Conservation (phyloP, 2,329 filamentous ascomycete species). For the Juglanconis juglandina region DNA sequence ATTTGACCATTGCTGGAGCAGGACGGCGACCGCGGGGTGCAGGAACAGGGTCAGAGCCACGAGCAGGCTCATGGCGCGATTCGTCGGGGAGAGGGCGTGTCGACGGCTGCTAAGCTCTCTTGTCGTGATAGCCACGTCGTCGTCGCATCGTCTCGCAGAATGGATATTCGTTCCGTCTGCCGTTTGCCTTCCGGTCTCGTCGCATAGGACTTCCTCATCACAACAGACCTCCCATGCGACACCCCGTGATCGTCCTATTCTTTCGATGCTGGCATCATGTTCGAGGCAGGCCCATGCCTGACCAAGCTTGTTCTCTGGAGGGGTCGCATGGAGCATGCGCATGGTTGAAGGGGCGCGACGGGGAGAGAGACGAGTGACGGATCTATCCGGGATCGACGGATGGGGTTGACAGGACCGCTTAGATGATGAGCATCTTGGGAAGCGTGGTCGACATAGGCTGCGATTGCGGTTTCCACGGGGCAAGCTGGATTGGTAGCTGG, state of each 20-base stretch:
- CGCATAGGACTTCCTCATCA: neutral
- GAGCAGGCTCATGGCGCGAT: constrained; percentile 30
- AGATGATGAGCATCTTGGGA: constrained; percentile 19
- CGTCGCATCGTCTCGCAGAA: neutral
- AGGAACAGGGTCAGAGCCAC: constrained; percentile 32
- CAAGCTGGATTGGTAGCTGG: neutral
- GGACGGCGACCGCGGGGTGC: constrained; percentile 52
- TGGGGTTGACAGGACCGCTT: constrained; percentile 8
- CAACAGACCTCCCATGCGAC: neutral
- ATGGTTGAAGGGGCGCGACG: constrained; percentile 12
- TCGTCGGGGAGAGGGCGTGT: neutral
- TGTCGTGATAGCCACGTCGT: neutral
- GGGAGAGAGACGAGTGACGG: constrained; percentile 5
- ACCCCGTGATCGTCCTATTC: neutral
- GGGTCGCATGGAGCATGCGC: constrained; percentile 13
- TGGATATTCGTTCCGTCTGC: neutral
- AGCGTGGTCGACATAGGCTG: constrained; percentile 8
- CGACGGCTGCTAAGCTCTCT: neutral
- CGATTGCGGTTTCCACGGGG: neutral
- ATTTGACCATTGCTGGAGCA: constrained; percentile 75
- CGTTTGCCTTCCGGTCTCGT: neutral
- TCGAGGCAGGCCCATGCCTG: constrained; percentile 5
- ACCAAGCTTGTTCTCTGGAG: constrained; percentile 10
- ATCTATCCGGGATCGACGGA: constrained; percentile 5
- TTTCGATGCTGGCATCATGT: constrained; percentile 9